Conservation (phyloP, 164 flowering plant genomes). For the Piper longum region DNA sequence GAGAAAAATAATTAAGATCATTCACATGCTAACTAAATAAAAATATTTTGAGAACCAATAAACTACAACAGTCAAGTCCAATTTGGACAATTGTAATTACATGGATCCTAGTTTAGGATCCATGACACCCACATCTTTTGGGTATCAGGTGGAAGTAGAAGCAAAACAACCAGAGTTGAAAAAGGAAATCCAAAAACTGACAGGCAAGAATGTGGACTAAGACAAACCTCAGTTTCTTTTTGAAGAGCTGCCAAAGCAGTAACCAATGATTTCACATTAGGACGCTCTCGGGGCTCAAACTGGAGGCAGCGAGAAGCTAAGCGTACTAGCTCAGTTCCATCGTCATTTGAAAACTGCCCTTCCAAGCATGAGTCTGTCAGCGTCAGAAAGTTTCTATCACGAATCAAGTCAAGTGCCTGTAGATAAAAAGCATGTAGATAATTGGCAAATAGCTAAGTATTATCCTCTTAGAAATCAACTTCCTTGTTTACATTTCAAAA, state of each 20-base stretch:
- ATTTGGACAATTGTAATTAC: no score
- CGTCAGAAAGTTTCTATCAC: conserved; percentile 79
- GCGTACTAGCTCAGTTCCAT: conserved; percentile 79
- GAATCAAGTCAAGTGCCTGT: conserved; percentile 87
- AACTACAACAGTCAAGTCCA: no score
- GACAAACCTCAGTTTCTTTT: conserved; percentile 61
- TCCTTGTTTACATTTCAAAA: neutral
- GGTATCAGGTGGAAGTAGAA: no score
- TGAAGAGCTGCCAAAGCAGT: conserved; percentile 70
- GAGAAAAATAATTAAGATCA: neutral
- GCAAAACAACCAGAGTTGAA: neutral
- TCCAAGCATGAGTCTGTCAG: conserved; percentile 89
- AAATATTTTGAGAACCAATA: no score
- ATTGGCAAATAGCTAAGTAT: conserved; percentile 2
- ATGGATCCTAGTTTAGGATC: no score
- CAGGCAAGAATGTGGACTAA: neutral
- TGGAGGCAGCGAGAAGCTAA: conserved; percentile 80
- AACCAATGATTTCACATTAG: conserved; percentile 73
- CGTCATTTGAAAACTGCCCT: conserved; percentile 79
- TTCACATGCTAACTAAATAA: no score
- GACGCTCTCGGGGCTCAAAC: conserved; percentile 84
- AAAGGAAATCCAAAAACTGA: neutral
- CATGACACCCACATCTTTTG: no score
- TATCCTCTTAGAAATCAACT: neutral
- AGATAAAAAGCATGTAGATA: conserved; percentile 1